Conservation (phyloP, 768 basidiomycete species). For the Cyathus striatus region DNA sequence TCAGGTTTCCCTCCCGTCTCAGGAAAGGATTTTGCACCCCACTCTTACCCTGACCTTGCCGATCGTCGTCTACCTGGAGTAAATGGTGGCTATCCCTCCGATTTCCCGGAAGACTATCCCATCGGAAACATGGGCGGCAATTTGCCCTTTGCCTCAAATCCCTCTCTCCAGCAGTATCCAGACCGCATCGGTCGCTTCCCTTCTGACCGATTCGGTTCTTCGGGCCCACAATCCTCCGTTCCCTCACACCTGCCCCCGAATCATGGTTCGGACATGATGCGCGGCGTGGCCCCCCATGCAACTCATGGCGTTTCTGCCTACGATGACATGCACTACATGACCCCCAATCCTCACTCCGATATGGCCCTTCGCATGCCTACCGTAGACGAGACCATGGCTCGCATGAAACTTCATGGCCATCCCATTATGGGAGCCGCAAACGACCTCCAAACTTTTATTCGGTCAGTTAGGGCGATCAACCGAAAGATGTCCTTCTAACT, state of each 20-base stretch:
- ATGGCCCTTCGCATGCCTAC: conserved; percentile 57
- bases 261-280: conserved; percentile 52
- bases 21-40: conserved; percentile 55
- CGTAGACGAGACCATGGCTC: conserved; percentile 57
- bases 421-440: conserved; percentile 57
- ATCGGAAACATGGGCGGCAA: conserved; percentile 41
- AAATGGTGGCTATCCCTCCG: conserved; percentile 47
- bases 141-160: conserved; percentile 42
- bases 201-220: conserved; percentile 50
- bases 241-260: conserved; percentile 46
- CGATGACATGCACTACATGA: conserved; percentile 58
- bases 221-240: conserved; percentile 32
- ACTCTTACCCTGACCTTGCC: conserved; percentile 51
- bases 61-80: conserved; percentile 38
- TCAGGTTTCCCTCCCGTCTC: conserved; percentile 43
- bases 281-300: conserved; percentile 66
- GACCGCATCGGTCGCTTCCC: conserved; percentile 55
- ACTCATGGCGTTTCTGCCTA: conserved; percentile 53
- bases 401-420: conserved; percentile 58
- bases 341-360: conserved; percentile 46
- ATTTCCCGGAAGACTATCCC: conserved; percentile 62
- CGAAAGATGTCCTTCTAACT: conserved; percentile 6
- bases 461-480: conserved; percentile 35
- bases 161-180: conserved; percentile 51
- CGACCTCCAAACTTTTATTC: conserved; percentile 78